Evolutionary conservation across 2,329 filamentous ascomycete genomes (phyloP).

Genomic region (Apiospora malaysiana): DNA sequence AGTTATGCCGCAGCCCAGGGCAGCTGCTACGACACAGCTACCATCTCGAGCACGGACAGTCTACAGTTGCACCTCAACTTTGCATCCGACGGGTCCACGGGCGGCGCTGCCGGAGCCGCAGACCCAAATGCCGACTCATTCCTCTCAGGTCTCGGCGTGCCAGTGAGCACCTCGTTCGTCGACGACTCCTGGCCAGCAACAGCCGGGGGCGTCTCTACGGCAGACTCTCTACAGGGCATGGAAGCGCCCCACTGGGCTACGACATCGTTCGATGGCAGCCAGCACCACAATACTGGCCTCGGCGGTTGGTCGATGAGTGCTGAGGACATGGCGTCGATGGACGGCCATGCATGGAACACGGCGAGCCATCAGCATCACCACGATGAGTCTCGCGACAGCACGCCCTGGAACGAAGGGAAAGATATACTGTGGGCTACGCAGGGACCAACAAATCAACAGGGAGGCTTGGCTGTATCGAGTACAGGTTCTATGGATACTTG

Average conservation of each 20-base stretch:
- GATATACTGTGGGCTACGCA: slow-evolving; percentile 24
- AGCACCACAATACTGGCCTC: slow-evolving; percentile 22
- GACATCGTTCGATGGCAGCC: slow-evolving; percentile 21
- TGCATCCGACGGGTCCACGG: slow-evolving; percentile 39
- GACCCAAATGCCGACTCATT: slow-evolving; percentile 35
- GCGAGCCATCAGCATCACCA: neutral
- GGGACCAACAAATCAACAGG: neutral
- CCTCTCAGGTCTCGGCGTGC: slow-evolving; percentile 36
- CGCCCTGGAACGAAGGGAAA: slow-evolving; percentile 25
- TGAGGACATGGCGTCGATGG: slow-evolving; percentile 1
- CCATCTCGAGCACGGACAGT: slow-evolving; percentile 31
- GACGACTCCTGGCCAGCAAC: slow-evolving; percentile 25
- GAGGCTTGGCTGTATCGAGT: neutral
- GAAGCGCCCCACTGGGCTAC: slow-evolving; percentile 25
- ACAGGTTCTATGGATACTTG: neutral
- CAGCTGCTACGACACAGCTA: slow-evolving; percentile 46
- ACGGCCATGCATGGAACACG: neutral
- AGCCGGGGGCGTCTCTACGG: slow-evolving; percentile 4
- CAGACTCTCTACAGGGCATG: slow-evolving; percentile 20
- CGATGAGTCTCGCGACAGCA: slow-evolving; percentile 4
- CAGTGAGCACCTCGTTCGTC: slow-evolving; percentile 26
- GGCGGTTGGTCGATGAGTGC: slow-evolving; percentile 17
- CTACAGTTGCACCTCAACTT: slow-evolving; percentile 45
- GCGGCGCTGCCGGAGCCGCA: slow-evolving; percentile 31
- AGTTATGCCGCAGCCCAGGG: slow-evolving; percentile 46